These are phyloP conservation scores for Psilocybe subaeruginosa DNA, from an alignment of 768 basidiomycete genomes.

Conservation along the genomic window DNA sequence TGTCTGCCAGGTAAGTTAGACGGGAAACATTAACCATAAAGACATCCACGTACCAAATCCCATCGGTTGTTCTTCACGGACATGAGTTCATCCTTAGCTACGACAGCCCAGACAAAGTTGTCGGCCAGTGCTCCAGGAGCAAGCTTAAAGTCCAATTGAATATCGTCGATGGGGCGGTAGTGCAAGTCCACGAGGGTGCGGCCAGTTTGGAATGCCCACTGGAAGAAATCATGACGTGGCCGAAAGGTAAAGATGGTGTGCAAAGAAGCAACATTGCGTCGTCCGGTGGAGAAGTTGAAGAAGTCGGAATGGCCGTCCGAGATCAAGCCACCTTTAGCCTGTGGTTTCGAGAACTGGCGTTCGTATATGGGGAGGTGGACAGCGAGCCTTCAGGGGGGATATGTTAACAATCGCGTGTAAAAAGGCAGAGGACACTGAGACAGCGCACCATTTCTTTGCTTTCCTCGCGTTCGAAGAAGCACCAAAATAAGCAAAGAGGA, in stretches of 20 bases:
- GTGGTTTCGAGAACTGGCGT: constrained; percentile 77
- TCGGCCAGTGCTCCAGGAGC: constrained; percentile 46
- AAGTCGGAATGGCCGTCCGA: constrained; percentile 79
- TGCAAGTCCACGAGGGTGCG: constrained; percentile 77
- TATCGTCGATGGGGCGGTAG: constrained; percentile 66
- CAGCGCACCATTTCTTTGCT: constrained; percentile 67
- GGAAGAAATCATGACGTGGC: constrained; percentile 84
- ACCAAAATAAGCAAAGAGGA: constrained; percentile 61
- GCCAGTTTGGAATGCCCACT: constrained; percentile 60
- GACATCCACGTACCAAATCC: constrained; percentile 73
- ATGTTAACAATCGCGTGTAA: constrained; percentile 12
- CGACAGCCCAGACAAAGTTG: constrained; percentile 84
- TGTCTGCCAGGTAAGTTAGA: constrained; percentile 47
- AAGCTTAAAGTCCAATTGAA: constrained; percentile 83
- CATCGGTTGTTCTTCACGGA: constrained; percentile 73
- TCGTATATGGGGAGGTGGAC: constrained; percentile 61
- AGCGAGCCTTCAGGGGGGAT: constrained; percentile 49
- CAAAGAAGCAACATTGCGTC: constrained; percentile 74
- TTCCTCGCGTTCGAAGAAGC: constrained; percentile 57
- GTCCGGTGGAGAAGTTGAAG: constrained; percentile 86
- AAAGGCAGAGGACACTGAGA: constrained; percentile 2
- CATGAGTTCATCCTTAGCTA: constrained; percentile 78
- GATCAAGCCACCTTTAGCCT: constrained; percentile 51
- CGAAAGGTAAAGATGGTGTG: constrained; percentile 79
- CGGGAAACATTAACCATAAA: not conserved